A percentile compares a stretch with the other conserved stretches of the same genome.
Conservation (phyloP, 176 grass and related monocot species). For the Leersia perrieri region DNA sequence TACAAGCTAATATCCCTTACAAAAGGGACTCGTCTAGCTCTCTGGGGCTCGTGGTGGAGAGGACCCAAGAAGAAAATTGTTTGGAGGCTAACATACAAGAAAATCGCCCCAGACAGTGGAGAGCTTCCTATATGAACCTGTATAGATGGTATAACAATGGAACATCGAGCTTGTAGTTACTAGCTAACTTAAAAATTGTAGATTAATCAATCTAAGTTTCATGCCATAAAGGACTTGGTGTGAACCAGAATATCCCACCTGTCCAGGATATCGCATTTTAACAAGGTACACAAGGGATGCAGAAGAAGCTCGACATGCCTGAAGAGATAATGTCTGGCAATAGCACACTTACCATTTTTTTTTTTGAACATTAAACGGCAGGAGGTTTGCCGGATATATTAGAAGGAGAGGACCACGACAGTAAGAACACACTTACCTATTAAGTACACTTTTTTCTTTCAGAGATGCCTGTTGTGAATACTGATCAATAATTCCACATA, state of each 20-base stretch:
- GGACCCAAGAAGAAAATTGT: too few relatives aligned
- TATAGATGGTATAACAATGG: not conserved
- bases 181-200: conserved; percentile 12
- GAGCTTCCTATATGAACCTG: not conserved
- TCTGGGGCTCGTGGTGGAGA: too few relatives aligned
- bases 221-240: not conserved
- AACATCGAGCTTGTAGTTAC: not conserved
- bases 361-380: too few relatives aligned
- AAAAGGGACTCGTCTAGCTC: not conserved
- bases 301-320: not conserved
- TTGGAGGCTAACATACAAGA: too few relatives aligned
- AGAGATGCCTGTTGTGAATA: conserved; percentile 62
- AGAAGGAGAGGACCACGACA: too few relatives aligned
- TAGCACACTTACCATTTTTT: too few relatives aligned
- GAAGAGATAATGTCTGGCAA: not conserved
- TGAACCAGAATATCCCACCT: conserved; percentile 2
- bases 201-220: not conserved
- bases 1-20: not conserved
- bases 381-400: too few relatives aligned
- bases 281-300: not conserved
- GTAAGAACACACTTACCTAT: too few relatives aligned
- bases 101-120: not conserved
- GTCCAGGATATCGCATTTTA: not conserved
- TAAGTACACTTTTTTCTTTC: conserved; percentile 69
- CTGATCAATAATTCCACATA: conserved; percentile 75